phyloP scores from a whole-genome alignment of 352 stramenopile genomes.

The Phytophthora fragariae region DNA sequence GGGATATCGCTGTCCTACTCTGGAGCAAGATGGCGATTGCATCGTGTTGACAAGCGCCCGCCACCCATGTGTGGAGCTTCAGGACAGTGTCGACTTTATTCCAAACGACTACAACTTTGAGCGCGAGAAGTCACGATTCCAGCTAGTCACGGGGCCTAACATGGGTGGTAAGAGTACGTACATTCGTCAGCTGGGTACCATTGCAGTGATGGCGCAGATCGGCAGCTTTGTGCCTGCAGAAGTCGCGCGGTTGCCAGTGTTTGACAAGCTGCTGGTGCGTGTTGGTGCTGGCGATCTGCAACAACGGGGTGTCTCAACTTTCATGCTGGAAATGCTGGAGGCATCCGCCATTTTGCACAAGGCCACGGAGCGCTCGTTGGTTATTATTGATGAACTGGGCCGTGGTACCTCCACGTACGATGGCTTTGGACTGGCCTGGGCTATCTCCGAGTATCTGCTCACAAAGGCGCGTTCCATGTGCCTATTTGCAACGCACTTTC shows the following conservation, averaged over 20 bases:
- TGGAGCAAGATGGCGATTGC: constrained; percentile 66
- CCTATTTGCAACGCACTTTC: constrained; percentile 99
- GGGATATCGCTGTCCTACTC: constrained; percentile 71
- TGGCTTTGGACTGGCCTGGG: constrained; percentile 97
- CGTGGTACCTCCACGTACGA: constrained; percentile 98
- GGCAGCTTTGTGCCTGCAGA: constrained; percentile 97
- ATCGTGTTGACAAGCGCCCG: constrained; percentile 87
- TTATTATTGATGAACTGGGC: constrained; percentile 99
- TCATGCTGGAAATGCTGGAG: constrained; percentile 99
- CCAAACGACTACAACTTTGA: constrained; percentile 96
- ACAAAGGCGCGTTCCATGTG: constrained; percentile 89
- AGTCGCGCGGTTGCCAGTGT: constrained; percentile 92
- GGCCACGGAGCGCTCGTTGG: constrained; percentile 93
- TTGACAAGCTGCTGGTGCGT: constrained; percentile 96
- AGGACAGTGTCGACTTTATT: constrained; percentile 97
- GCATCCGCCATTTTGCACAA: constrained; percentile 96
- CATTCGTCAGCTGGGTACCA: constrained; percentile 96
- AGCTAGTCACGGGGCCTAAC: constrained; percentile 99
- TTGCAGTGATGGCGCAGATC: constrained; percentile 97
- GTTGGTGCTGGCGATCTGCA: constrained; percentile 98
- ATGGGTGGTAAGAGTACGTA: constrained; percentile 99
- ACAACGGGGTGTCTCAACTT: constrained; percentile 98
- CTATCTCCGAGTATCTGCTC: constrained; percentile 98
- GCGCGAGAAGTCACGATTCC: constrained; percentile 88
- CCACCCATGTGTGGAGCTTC: constrained; percentile 99